phyloP scores from a whole-genome alignment of 257 asterid species.

The Primulina tabacum region DNA sequence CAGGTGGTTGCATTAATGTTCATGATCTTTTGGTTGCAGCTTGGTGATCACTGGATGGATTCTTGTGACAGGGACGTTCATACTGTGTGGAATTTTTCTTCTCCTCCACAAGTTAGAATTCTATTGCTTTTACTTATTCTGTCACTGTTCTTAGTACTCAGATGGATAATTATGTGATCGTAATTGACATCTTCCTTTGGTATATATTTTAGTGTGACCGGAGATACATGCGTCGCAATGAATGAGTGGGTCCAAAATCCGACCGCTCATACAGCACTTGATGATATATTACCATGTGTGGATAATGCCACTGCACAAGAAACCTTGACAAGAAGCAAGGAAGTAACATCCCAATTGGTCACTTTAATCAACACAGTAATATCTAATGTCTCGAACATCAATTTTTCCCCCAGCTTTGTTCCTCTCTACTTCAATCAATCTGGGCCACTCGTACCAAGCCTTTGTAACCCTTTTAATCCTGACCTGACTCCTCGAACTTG shows the following conservation, averaged over 20 bases:
- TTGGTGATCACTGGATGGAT: constrained; percentile 84
- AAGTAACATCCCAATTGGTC: constrained; percentile 69
- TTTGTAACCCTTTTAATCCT: constrained; percentile 70
- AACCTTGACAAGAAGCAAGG: constrained; percentile 56
- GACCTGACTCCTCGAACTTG: constrained; percentile 67
- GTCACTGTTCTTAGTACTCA: too few species aligned
- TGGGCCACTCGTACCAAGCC: constrained; percentile 76
- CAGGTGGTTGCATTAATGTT: not conserved
- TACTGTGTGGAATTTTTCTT: constrained; percentile 81
- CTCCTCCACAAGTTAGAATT: constrained; percentile 69
- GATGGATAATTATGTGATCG: too few species aligned
- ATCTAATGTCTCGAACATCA: constrained; percentile 75
- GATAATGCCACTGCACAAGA: constrained; percentile 76
- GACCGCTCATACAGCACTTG: constrained; percentile 76
- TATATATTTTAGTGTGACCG: constrained; percentile 48
- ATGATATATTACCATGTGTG: constrained; percentile 77
- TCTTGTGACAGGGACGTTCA: constrained; percentile 79
- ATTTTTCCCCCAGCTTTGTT: constrained; percentile 66
- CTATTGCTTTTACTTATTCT: too few species aligned
- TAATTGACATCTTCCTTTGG: constrained; percentile 3
- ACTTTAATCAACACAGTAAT: constrained; percentile 61
- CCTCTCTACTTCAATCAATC: constrained; percentile 82
- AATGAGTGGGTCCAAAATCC: constrained; percentile 82
- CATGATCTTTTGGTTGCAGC: constrained; percentile 43
- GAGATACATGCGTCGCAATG: constrained; percentile 86